phyloP scores from a whole-genome alignment of 345 rosid genomes.

The Acer saccharum region DNA sequence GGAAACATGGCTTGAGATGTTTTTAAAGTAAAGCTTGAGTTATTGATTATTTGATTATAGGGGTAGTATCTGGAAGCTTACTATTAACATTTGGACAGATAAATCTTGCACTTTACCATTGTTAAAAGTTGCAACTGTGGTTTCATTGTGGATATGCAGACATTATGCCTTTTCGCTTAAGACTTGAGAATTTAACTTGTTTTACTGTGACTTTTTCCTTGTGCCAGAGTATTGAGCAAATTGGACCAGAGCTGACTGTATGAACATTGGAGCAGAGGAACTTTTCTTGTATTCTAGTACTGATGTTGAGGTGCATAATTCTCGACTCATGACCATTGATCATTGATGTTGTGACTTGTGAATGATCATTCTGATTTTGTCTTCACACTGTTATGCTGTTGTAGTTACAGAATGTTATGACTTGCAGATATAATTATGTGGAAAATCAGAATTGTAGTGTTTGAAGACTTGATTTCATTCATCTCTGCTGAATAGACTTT shows the following conservation, averaged over 20 bases:
- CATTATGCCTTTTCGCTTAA: background rate
- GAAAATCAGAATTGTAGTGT: too few species aligned
- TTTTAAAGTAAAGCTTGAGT: background rate
- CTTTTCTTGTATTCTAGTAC: constrained; percentile 84
- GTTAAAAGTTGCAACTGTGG: background rate
- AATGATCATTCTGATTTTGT: background rate
- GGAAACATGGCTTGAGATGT: background rate
- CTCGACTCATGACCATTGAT: background rate
- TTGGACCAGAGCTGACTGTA: constrained; percentile 83
- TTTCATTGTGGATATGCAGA: background rate
- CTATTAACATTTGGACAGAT: background rate
- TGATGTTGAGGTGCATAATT: constrained; percentile 70
- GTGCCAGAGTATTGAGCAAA: constrained; percentile 87
- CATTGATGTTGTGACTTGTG: background rate
- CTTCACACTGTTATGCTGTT: background rate
- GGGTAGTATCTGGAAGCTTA: constrained; percentile 4
- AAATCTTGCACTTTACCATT: background rate
- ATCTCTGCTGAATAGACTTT: too few species aligned
- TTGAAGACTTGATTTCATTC: too few species aligned
- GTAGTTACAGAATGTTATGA: background rate
- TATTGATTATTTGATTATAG: background rate
- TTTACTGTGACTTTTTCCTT: constrained; percentile 15
- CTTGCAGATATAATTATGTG: background rate
- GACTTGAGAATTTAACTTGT: background rate
- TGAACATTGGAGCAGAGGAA: constrained; percentile 62